phyloP scores from a whole-genome alignment of 176 grass and related monocot species.

The Cymbopogon citratus region DNA sequence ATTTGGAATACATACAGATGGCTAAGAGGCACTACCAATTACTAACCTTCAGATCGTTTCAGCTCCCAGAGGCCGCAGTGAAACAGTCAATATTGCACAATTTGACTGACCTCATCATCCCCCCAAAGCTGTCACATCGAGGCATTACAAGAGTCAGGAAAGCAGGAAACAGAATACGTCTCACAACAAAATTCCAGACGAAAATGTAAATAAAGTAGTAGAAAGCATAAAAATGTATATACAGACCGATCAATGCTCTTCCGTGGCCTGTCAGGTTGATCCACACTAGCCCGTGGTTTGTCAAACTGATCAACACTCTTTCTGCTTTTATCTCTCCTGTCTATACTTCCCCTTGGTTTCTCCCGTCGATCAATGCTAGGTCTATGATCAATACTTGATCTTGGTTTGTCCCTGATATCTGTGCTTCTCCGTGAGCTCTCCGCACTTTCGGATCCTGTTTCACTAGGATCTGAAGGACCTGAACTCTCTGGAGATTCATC shows the following conservation, averaged over 20 bases:
- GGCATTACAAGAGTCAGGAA: slow-evolving; percentile 22
- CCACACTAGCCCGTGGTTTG: slow-evolving; percentile 57
- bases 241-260: slow-evolving; percentile 95
- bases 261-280: slow-evolving; percentile 75
- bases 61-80: slow-evolving; percentile 58
- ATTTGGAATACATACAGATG: slow-evolving; percentile 29
- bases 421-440: slow-evolving; percentile 61
- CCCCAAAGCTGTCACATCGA: slow-evolving; percentile 68
- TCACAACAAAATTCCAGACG: slow-evolving; percentile 21
- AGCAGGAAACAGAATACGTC: neutral
- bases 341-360: slow-evolving; percentile 61
- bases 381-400: slow-evolving; percentile 48
- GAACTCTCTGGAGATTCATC: slow-evolving; percentile 42
- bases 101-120: slow-evolving; percentile 83
- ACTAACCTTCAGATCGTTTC: slow-evolving; percentile 40
- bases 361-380: slow-evolving; percentile 45
- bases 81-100: slow-evolving; percentile 98
- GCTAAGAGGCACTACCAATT: slow-evolving; percentile 22
- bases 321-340: slow-evolving; percentile 71
- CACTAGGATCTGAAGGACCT: slow-evolving; percentile 40
- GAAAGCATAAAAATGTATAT: slow-evolving; percentile 7
- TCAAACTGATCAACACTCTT: slow-evolving; percentile 64
- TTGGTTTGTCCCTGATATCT: slow-evolving; percentile 62
- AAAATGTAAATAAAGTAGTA: neutral
- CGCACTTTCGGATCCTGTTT: slow-evolving; percentile 41